Base-by-base conservation (phyloP, 1,139 yeast species). In the Scheffersomyces lignicola region DNA sequence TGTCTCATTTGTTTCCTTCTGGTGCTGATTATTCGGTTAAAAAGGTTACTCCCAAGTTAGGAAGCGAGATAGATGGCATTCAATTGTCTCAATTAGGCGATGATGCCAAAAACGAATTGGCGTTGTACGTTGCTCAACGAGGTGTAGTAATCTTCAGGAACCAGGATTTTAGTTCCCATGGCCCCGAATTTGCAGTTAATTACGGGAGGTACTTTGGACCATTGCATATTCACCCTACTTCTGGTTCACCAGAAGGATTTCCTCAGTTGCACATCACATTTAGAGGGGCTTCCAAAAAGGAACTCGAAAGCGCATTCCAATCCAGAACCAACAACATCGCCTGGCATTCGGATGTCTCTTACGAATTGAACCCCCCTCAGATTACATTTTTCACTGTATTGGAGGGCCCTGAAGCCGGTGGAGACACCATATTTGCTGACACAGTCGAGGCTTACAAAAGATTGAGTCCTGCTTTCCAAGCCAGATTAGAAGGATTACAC, bases 281-380 rank as follows among this genome's bases (percentile, higher is more conserved):
- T 41, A 46, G 63, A 41, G 54, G 64, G 29, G 59, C 60, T 7
- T 53, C 52, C 32, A 47, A 45, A 35, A 54, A 49, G 29, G 64
- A 54, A 35, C 52, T 54, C 34, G 54, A 49, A 20, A 45, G 54
- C 23, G 48, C 48, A 10, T 58, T 57, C 34, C 42, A 49, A n/a
- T 38, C 47, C 24, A 51, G 54, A 42, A 51, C 52, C 29, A 57
- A 54, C 40, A 58, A 58, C 28, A 53, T 61, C 9, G 62, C 64
- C 11, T 66, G 71, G 70, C 73, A 67, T 46, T 60, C 70, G 7
- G 73, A 67, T 40, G 62, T 65, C 20, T 56, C 67, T 11, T 65
- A 64, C 45, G 69, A 66, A 35, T 57, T 58, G 35, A 67, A 65
- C 40, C 68, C 69, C 5, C 66, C 70, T 9, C 65, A 65, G 21